Evolutionary conservation across 257 asterid species (phyloP), one percentile per base, ranked within the genome.

Genomic region (Cynanchum wilfordii): DNA sequence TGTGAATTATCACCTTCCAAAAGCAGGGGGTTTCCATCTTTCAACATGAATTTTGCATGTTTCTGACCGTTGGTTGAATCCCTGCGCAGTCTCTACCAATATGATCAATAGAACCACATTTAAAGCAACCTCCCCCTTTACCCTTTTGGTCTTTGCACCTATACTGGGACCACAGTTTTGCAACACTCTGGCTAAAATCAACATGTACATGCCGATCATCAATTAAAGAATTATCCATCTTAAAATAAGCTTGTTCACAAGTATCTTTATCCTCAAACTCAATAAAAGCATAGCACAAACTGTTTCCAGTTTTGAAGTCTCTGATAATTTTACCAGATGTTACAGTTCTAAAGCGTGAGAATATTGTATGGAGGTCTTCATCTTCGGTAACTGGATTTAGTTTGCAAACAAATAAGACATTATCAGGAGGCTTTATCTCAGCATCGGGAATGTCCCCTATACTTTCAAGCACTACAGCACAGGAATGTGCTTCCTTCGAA

Each of bases 381-480:
- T 94, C 99, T 82, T 95, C 99, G 57, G 98, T 95, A 42, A 92
- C 99, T 58, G 99, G 98, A 78, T 95, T 95, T 76, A 95, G 84
- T 81, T 95, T 95, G 81, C 98, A 95, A 57, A 95, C 98, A 83
- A 95, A 95, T 73, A 95, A 84, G 74, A 95, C 99, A 78, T 88
- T 89, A 55, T 95, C 97, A 60, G 99, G 99, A 69, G 99, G 99
- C 81, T 87, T 90, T 59, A 87, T 73, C 89, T 92, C 99, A 75
- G 99, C 98, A 66, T 87, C 96, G 58, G 99, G 99, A 86, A 92
- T 90, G 79, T 92, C 99, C 55, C 96, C 98, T 65, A 95, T 87
- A 66, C 93, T 86, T 88, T 94, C 99, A 69, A 94, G 97, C 68
- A 94, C 93, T 64, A 94, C 96, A 70, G 97, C 99, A 76, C 98